Base-by-base conservation (phyloP, 257 asterid genomes). In the Linaria vulgaris region DNA sequence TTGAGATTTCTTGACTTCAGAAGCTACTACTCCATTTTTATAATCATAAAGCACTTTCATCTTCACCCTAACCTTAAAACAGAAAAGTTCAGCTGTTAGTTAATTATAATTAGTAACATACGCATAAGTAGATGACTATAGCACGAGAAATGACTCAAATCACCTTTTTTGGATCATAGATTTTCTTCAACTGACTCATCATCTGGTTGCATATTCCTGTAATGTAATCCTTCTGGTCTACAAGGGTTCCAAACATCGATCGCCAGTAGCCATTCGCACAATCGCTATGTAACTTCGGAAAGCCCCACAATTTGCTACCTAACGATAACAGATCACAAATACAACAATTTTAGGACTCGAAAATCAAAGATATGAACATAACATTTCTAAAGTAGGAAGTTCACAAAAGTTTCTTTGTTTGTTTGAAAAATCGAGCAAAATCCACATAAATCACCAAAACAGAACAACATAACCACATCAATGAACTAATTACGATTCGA, bases 111-210 rank as follows among this genome's bases (percentile, higher is more conserved):
- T 22, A 17, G 21, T 10, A 9, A 25, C 30, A 38, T 19, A 2
- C 50, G 51, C 30, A 6, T 16, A 21, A 59, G 49, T 31, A 1
- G 24, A 56, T 34, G 47, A 57, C 23, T 17, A 46, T 43, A 45
- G 41, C 52, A 59, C 30, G 14, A 38, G 34, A 62, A 30, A 54
- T 21, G 7, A 60, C 11, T n/a, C n/a, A 38, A 38, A 57, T 16
- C 73, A 91, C 98, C 85, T 81, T 86, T 39, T 80, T 67, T 22
- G 81, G 80, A 77, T 86, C 95, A 68, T 79, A 88, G 55, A 76
- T 62, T 65, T 78, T 84, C 64, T 69, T 80, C 54, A 91, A 81
- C 66, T 83, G 83, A 59, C 68, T 61, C 82, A 91, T 74, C 89
- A 88, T 86, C 63, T 81, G 78, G 55, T 79, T 72, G 82, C 96